These are phyloP conservation scores for Auricularia heimuer DNA, from an alignment of 768 basidiomycete species.

Conservation along the genomic window DNA sequence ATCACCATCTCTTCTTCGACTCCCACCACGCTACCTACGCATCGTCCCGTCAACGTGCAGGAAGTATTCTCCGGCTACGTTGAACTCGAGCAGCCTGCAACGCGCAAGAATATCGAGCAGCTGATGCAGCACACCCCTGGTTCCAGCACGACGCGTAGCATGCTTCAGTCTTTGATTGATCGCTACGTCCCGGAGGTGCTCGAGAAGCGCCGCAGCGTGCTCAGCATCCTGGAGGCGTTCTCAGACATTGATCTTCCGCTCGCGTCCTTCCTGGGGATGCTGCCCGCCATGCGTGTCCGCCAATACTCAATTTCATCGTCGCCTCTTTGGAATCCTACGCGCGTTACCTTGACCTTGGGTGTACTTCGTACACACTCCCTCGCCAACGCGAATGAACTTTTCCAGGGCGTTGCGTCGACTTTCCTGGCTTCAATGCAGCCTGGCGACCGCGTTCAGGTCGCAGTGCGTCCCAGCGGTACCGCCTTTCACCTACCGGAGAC, in stretches of 20 bases:
- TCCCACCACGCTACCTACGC: slow-evolving; percentile 32
- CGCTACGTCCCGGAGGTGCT: slow-evolving; percentile 27
- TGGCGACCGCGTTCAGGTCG: slow-evolving; percentile 33
- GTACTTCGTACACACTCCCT: slow-evolving; percentile 31
- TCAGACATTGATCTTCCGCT: slow-evolving; percentile 28
- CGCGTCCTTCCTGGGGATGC: slow-evolving; percentile 29
- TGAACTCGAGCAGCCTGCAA: slow-evolving; percentile 39
- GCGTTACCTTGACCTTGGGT: slow-evolving; percentile 35
- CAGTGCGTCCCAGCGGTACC: slow-evolving; percentile 28
- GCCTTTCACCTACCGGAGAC: slow-evolving; percentile 37
- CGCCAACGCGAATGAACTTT: slow-evolving; percentile 23
- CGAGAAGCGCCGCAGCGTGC: slow-evolving; percentile 10
- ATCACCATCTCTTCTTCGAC: slow-evolving; percentile 28
- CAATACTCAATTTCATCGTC: slow-evolving; percentile 45
- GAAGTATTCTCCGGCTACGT: slow-evolving; percentile 35
- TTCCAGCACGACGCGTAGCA: slow-evolving; percentile 12
- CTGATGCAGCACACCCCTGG: slow-evolving; percentile 17
- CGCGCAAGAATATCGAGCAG: slow-evolving; percentile 29
- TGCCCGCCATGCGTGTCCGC: slow-evolving; percentile 38
- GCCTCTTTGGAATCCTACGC: slow-evolving; percentile 33
- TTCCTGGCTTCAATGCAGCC: slow-evolving; percentile 31
- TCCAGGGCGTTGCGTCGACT: slow-evolving; percentile 39
- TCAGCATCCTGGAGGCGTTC: slow-evolving; percentile 28
- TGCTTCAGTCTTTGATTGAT: slow-evolving; percentile 21
- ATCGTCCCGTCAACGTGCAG: slow-evolving; percentile 27